Conservation (phyloP, 371 early-diverging fungal genomes). For the Apophysomyces variabilis region DNA sequence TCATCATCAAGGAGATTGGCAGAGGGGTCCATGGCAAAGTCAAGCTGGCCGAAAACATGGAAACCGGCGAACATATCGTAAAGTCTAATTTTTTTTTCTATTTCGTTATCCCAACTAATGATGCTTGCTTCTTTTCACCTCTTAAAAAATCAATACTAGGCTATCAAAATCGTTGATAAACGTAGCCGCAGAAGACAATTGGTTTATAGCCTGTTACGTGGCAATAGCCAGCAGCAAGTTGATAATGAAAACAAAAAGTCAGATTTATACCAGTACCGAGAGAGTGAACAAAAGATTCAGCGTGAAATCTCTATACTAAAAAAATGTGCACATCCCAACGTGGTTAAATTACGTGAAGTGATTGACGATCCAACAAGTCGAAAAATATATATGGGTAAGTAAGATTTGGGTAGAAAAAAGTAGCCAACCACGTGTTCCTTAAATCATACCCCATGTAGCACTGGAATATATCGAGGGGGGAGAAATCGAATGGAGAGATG, state of each 20-base stretch:
- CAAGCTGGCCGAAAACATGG: conserved; percentile 80
- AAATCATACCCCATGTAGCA: conserved; percentile 43
- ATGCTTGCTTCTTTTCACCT: too few species aligned
- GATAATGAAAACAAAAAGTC: conserved; percentile 1
- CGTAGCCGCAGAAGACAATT: conserved; percentile 68
- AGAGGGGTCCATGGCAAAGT: conserved; percentile 95
- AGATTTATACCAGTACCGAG: conserved; percentile 35
- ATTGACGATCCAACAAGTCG: conserved; percentile 89
- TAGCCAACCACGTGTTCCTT: background rate
- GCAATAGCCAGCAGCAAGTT: conserved; percentile 14
- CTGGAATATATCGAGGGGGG: conserved; percentile 90
- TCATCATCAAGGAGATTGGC: conserved; percentile 86
- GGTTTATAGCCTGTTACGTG: conserved; percentile 44
- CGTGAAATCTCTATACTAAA: conserved; percentile 94
- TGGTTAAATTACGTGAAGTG: conserved; percentile 89
- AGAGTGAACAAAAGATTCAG: conserved; percentile 84
- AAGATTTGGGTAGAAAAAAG: background rate
- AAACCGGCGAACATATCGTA: conserved; percentile 76
- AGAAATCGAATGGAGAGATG: conserved; percentile 85
- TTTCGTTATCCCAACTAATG: background rate
- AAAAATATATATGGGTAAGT: conserved; percentile 84
- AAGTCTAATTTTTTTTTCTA: conserved; percentile 24
- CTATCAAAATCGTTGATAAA: conserved; percentile 85
- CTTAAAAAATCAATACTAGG: conserved; percentile 41
- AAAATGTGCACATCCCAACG: conserved; percentile 89